Evolutionary conservation across 1,284 basidiomycete genomes (phyloP).

Genomic region (Microbotryum scabiosae): DNA sequence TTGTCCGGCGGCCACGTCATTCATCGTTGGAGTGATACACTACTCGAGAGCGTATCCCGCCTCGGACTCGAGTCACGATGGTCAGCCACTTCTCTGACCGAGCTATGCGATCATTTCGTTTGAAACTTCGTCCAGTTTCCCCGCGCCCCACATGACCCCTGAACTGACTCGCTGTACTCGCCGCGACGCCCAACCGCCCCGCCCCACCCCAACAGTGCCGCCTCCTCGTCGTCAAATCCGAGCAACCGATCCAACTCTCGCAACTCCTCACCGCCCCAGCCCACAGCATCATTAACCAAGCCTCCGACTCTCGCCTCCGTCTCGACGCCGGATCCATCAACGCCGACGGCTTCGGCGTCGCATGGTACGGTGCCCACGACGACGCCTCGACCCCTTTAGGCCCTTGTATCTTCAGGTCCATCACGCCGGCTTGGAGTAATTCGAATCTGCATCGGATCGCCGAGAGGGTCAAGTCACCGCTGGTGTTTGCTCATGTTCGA

Average conservation of each 20-base stretch:
- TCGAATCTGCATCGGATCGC: conserved; percentile 78
- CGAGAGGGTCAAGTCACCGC: conserved; percentile 86
- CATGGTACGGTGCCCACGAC: conserved; percentile 75
- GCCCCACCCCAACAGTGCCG: conserved; percentile 1
- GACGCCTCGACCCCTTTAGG: conserved; percentile 49
- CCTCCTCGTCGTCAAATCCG: conserved; percentile 33
- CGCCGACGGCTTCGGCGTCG: conserved; percentile 89
- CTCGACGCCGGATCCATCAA: conserved; percentile 63
- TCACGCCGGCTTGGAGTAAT: conserved; percentile 71
- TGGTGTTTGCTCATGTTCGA: conserved; percentile 56
- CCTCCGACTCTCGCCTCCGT: conserved; percentile 80
- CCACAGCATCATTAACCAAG: conserved; percentile 93
- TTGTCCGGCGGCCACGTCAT: too few species aligned
- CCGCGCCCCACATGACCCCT: not conserved
- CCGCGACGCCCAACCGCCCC: too few species aligned
- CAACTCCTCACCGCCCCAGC: conserved; percentile 57
- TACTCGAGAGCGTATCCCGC: too few species aligned
- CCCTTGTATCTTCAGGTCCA: conserved; percentile 76
- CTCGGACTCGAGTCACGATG: too few species aligned
- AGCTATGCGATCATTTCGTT: too few species aligned
- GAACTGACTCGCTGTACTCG: not conserved
- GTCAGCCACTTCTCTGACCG: not conserved
- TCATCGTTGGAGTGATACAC: too few species aligned
- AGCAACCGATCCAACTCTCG: conserved; percentile 32
- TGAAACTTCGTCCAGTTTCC: too few species aligned